Conservation (phyloP, 352 stramenopile species). For the Thalassiosira livingstoniorum region DNA sequence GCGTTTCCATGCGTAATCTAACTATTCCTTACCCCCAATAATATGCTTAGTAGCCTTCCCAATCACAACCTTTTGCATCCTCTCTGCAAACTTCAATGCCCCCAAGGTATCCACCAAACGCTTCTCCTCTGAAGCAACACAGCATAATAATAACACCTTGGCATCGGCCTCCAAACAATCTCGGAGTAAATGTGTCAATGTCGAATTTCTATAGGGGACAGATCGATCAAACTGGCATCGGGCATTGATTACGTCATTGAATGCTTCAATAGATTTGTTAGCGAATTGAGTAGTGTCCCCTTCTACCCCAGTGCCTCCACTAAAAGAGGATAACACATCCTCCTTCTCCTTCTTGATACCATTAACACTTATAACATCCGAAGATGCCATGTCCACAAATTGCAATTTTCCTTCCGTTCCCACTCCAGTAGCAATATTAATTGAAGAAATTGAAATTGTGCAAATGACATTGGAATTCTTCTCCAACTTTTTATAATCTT, state of each 20-base stretch:
- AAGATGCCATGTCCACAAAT: constrained; percentile 98
- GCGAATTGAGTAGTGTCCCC: constrained; percentile 61
- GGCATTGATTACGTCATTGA: constrained; percentile 77
- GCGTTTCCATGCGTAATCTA: neutral
- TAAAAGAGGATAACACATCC: too few relatives aligned
- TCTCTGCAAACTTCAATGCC: constrained; percentile 74
- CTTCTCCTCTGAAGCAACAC: constrained; percentile 67
- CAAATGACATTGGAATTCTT: constrained; percentile 73
- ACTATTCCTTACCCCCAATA: constrained; percentile 55
- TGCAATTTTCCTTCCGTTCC: constrained; percentile 90
- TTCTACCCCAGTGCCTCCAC: neutral
- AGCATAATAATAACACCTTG: constrained; percentile 86
- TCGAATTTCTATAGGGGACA: constrained; percentile 96
- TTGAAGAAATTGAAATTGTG: constrained; percentile 81
- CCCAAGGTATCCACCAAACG: constrained; percentile 68
- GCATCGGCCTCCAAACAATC: constrained; percentile 95
- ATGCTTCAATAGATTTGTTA: constrained; percentile 75
- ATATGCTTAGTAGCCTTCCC: constrained; percentile 79
- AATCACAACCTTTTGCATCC: constrained; percentile 74
- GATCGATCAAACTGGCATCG: constrained; percentile 72
- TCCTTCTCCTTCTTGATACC: constrained; percentile 22
- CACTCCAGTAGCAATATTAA: constrained; percentile 82
- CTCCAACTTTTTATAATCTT: constrained; percentile 62
- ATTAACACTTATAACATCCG: constrained; percentile 82
- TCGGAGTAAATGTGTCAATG: constrained; percentile 94